These are phyloP conservation scores for Rosa rugosa DNA, from an alignment of 306 rosid genomes.

Conservation along the genomic window DNA sequence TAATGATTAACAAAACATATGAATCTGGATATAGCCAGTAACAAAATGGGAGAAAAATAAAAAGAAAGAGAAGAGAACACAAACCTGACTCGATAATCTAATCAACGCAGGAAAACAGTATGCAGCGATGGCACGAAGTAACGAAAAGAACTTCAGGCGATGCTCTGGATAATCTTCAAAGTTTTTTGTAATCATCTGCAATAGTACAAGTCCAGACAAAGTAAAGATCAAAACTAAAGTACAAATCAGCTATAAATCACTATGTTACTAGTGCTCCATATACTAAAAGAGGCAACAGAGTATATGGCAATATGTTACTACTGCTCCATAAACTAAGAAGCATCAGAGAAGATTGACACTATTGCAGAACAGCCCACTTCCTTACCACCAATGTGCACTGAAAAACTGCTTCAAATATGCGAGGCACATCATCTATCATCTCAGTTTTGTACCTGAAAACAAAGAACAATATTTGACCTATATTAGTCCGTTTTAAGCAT, in stretches of 20 bases:
- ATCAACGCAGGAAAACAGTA: slow-evolving; percentile 92
- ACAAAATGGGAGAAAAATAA: neutral
- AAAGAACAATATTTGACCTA: neutral
- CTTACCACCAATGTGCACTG: slow-evolving; percentile 97
- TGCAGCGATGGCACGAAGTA: slow-evolving; percentile 93
- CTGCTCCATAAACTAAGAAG: neutral
- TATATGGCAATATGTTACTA: neutral
- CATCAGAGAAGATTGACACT: neutral
- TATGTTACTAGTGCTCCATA: neutral
- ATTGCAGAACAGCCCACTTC: neutral
- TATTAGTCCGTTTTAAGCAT: neutral
- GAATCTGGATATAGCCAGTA: neutral
- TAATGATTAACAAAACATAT: neutral
- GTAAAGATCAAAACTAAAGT: slow-evolving; percentile 8
- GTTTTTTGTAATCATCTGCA: slow-evolving; percentile 90
- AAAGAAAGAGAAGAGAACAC: slow-evolving; percentile 16
- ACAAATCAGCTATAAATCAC: neutral
- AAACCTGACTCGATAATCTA: slow-evolving; percentile 83
- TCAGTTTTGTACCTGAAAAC: slow-evolving; percentile 73
- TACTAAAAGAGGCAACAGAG: neutral
- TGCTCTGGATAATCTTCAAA: slow-evolving; percentile 99
- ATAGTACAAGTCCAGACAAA: neutral
- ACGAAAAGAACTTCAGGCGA: slow-evolving; percentile 93
- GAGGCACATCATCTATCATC: slow-evolving; percentile 93
- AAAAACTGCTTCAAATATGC: slow-evolving; percentile 96